Conservation (phyloP, 1,284 basidiomycete species). For the Rhodotorula sp. region DNA sequence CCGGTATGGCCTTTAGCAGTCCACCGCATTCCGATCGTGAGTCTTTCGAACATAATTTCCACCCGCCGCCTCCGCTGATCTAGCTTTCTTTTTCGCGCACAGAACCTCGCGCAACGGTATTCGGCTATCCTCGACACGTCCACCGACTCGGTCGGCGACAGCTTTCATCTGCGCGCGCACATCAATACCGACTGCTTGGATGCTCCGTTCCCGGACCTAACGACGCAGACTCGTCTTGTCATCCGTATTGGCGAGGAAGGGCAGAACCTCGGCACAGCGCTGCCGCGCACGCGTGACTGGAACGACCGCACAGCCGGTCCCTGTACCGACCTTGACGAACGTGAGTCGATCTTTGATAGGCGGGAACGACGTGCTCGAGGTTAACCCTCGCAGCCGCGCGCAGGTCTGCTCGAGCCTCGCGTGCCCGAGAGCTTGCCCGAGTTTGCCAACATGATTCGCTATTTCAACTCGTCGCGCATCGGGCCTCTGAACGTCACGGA, state of each 20-base stretch:
- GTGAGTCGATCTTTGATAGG: conserved; percentile 1
- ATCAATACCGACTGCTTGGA: conserved; percentile 36
- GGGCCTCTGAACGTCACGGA: background rate
- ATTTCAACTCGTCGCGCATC: conserved; percentile 39
- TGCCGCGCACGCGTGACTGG: conserved; percentile 40
- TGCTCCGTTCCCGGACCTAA: conserved; percentile 18
- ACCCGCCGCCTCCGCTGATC: no score
- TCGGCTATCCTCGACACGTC: conserved; percentile 46
- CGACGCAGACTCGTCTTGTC: conserved; percentile 29
- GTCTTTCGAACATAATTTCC: background rate
- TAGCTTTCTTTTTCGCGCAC: background rate
- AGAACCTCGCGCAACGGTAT: conserved; percentile 47
- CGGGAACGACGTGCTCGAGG: no score
- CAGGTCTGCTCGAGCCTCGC: conserved; percentile 42
- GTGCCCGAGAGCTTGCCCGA: conserved; percentile 36
- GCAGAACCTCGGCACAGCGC: conserved; percentile 8
- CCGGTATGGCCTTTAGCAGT: conserved; percentile 8
- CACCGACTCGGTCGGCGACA: conserved; percentile 40
- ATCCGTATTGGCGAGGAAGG: conserved; percentile 41
- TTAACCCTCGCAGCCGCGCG: background rate
- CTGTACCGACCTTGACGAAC: conserved; percentile 43
- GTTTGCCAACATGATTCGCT: conserved; percentile 24
- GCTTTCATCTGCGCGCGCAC: conserved; percentile 47
- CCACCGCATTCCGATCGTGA: conserved; percentile 19
- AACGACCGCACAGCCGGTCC: conserved; percentile 16